phyloP scores from a whole-genome alignment of 441 rosid species.

The Gossypium laxum region DNA sequence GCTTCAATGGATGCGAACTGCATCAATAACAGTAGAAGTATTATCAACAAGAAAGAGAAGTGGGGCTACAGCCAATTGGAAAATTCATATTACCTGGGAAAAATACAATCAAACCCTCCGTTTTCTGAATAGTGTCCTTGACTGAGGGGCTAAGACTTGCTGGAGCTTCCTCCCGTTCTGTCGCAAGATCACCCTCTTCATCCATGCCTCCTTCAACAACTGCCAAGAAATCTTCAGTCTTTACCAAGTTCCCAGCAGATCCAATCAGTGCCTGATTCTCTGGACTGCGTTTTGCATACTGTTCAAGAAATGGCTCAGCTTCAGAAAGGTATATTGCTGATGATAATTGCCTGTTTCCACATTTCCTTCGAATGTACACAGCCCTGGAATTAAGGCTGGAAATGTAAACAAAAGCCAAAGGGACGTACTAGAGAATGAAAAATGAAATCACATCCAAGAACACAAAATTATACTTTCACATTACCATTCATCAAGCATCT shows the following conservation, averaged over 20 bases:
- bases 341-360: constrained; percentile 56
- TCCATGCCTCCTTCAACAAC: constrained; percentile 61
- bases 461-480: constrained; percentile 16
- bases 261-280: constrained; percentile 74
- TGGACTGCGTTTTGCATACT: constrained; percentile 62
- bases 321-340: constrained; percentile 73
- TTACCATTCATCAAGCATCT: constrained; percentile 97
- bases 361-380: constrained; percentile 53
- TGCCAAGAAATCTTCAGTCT: constrained; percentile 77
- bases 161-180: constrained; percentile 38
- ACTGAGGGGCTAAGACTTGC: constrained; percentile 34
- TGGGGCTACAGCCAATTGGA: constrained; percentile 5
- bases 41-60: neutral
- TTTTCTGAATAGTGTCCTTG: constrained; percentile 50
- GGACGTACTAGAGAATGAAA: neutral
- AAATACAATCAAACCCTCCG: constrained; percentile 73
- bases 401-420: neutral
- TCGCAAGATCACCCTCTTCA: constrained; percentile 82
- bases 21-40: neutral
- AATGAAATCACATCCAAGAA: constrained; percentile 8
- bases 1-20: neutral
- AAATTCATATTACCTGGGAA: constrained; percentile 63
- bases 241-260: constrained; percentile 71
- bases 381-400: constrained; percentile 46
- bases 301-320: constrained; percentile 92